Evolutionary conservation across 208 protist genomes (phyloP), one percentile per base, ranked within the genome.

Genomic region (Leishmania lainsoni): DNA sequence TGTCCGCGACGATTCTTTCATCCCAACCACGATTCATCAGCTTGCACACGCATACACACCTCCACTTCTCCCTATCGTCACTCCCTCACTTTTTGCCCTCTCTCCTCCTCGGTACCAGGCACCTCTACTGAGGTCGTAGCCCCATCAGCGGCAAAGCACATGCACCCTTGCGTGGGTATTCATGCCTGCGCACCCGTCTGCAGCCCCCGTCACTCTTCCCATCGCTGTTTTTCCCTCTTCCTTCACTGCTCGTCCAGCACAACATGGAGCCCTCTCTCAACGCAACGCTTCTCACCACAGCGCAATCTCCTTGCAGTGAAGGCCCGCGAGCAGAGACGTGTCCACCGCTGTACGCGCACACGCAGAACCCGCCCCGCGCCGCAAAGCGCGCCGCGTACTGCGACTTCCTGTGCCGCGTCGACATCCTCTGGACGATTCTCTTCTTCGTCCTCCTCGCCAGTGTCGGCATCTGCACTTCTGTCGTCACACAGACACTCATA

Each of bases 371-470:
- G 65, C 52, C 48, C 22, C 72, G 32, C 49, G 14, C 71, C 48
- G 54, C 49, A 39, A 52, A 51, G n/a, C 45, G 48, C 71, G 52
- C 49, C 8, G 49, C 54, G 32, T 77, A 54, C 35, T 8, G 35
- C 14, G 22, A 42, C 54, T 63, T 82, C 26, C 6, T 82, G n/a
- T 77, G 35, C 29, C 79, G 79, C 49, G 22, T 83, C 49, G 79
- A 83, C 35, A 54, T 83, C 16, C 70, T 58, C 79, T 73, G 54
- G 59, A 61, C 79, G 2, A 52, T 61, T 14, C n/a, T 77, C 61
- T 83, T 74, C 73, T 83, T 73, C 29, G 2, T 45, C 2, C 49
- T 83, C 56, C 58, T 81, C 14, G 32, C 29, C 26, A 29, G 22
- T 29, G 74, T 83, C 3, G 39, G 32, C 1, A 6, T 51, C 22